phyloP scores from a whole-genome alignment of 768 basidiomycete genomes.

The Tricholoma sp. region DNA sequence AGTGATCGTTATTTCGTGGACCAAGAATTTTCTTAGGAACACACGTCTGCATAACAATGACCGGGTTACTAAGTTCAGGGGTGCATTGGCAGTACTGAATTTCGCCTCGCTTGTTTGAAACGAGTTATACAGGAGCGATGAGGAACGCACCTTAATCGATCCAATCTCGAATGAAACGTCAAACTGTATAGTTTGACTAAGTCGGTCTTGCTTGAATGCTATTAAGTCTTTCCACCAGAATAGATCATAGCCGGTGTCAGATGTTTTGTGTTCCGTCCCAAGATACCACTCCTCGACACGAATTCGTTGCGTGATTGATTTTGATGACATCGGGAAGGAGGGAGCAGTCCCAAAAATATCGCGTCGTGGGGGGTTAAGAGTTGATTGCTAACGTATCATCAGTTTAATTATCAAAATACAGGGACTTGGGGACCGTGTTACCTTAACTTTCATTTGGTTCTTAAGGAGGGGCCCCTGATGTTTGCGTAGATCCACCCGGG shows the following conservation, averaged over 20 bases:
- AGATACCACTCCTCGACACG: slow-evolving; percentile 22
- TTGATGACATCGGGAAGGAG: not conserved
- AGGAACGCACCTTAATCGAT: slow-evolving; percentile 3
- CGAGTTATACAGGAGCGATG: not conserved
- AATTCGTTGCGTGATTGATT: slow-evolving; percentile 1
- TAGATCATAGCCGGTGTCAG: slow-evolving; percentile 7
- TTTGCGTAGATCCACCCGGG: slow-evolving; percentile 7
- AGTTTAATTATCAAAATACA: not conserved
- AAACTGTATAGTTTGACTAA: not conserved
- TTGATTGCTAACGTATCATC: not conserved
- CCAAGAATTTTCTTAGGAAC: no score
- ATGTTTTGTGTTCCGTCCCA: slow-evolving; percentile 14
- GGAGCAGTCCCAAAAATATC: not conserved
- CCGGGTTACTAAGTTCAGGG: not conserved
- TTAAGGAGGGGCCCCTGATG: not conserved
- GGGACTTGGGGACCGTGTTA: not conserved
- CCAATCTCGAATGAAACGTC: not conserved
- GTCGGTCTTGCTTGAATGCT: not conserved
- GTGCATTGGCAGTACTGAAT: not conserved
- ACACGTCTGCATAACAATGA: not conserved
- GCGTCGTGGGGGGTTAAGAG: not conserved
- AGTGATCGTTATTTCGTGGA: not conserved
- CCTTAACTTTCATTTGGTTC: slow-evolving; percentile 15
- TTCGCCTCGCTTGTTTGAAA: not conserved
- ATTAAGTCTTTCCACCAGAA: slow-evolving; percentile 1